phyloP scores from a whole-genome alignment of 345 rosid genomes.

The Diplotaxis tenuifolia region DNA sequence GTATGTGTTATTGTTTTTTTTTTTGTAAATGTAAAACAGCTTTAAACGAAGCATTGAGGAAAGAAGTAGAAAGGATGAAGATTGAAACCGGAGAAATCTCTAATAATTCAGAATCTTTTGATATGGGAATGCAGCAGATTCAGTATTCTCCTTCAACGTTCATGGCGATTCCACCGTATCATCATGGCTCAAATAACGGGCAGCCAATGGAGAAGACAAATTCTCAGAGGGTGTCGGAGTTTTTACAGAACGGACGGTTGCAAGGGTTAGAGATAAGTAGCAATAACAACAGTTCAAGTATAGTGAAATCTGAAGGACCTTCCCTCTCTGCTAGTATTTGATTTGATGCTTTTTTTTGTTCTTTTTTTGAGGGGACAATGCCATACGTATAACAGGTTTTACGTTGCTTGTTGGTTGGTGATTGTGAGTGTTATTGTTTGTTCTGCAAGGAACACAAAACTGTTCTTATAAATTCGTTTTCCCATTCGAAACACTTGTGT shows the following conservation, averaged over 20 bases:
- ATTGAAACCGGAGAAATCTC: slow-evolving; percentile 56
- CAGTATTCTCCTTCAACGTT: slow-evolving; percentile 38
- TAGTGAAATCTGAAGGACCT: slow-evolving; percentile 63
- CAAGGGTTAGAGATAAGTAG: slow-evolving; percentile 62
- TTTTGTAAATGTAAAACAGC: slow-evolving; percentile 34
- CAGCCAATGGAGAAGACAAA: slow-evolving; percentile 29
- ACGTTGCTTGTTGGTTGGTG: not conserved
- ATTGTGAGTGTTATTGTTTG: slow-evolving; percentile 27
- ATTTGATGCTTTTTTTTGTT: slow-evolving; percentile 5
- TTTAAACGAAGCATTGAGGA: slow-evolving; percentile 59
- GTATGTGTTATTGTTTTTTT: too few species aligned
- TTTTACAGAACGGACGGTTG: slow-evolving; percentile 44
- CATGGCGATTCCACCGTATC: slow-evolving; percentile 41
- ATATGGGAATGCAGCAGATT: slow-evolving; percentile 50
- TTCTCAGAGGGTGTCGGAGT: slow-evolving; percentile 39
- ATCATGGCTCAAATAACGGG: too few species aligned
- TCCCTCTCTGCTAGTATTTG: slow-evolving; percentile 49
- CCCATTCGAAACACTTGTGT: not conserved
- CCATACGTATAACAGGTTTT: not conserved
- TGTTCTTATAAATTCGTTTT: not conserved
- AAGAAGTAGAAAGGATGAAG: slow-evolving; percentile 69
- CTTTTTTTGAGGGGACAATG: not conserved
- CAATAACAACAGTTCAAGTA: slow-evolving; percentile 34
- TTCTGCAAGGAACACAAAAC: slow-evolving; percentile 26
- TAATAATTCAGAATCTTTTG: slow-evolving; percentile 42